phyloP scores from a whole-genome alignment of 2,329 filamentous ascomycete genomes.

The Trichoderma sp. region DNA sequence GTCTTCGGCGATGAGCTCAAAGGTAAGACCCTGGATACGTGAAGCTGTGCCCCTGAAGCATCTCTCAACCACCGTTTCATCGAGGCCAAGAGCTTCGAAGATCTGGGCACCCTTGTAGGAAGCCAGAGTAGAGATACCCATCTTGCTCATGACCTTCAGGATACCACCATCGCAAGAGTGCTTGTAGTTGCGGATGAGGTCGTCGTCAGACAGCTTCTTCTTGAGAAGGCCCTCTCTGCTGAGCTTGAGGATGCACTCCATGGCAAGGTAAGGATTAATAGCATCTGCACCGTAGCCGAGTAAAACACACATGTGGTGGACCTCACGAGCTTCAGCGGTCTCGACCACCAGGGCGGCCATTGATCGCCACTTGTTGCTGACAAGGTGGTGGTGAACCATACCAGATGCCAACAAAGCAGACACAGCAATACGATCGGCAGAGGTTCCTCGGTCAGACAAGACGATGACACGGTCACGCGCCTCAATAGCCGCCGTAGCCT shows the following conservation, averaged over 20 bases:
- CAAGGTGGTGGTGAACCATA: slow-evolving; percentile 93
- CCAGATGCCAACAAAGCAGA: slow-evolving; percentile 86
- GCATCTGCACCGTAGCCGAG: slow-evolving; percentile 94
- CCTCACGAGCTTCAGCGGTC: slow-evolving; percentile 93
- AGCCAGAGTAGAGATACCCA: slow-evolving; percentile 96
- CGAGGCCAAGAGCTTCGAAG: slow-evolving; percentile 91
- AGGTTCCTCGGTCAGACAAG: slow-evolving; percentile 85
- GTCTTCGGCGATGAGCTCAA: slow-evolving; percentile 90
- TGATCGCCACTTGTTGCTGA: slow-evolving; percentile 94
- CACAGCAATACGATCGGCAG: slow-evolving; percentile 77
- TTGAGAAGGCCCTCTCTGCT: slow-evolving; percentile 90
- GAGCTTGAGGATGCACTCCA: slow-evolving; percentile 97
- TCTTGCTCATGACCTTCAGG: slow-evolving; percentile 98
- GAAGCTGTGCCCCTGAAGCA: slow-evolving; percentile 95
- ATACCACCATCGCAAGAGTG: slow-evolving; percentile 96
- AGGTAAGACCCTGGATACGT: slow-evolving; percentile 91
- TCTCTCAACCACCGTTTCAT: slow-evolving; percentile 87
- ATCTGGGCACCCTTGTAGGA: slow-evolving; percentile 99
- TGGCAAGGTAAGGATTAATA: slow-evolving; percentile 90
- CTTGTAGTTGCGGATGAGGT: slow-evolving; percentile 93
- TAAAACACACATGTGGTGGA: slow-evolving; percentile 98
- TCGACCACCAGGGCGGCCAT: slow-evolving; percentile 85
- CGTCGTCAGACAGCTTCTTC: slow-evolving; percentile 80
- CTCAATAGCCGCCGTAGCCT: slow-evolving; percentile 80
- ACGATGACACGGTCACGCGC: slow-evolving; percentile 83